Base-by-base conservation (phyloP, 768 basidiomycete species). In the Russula abietina region DNA sequence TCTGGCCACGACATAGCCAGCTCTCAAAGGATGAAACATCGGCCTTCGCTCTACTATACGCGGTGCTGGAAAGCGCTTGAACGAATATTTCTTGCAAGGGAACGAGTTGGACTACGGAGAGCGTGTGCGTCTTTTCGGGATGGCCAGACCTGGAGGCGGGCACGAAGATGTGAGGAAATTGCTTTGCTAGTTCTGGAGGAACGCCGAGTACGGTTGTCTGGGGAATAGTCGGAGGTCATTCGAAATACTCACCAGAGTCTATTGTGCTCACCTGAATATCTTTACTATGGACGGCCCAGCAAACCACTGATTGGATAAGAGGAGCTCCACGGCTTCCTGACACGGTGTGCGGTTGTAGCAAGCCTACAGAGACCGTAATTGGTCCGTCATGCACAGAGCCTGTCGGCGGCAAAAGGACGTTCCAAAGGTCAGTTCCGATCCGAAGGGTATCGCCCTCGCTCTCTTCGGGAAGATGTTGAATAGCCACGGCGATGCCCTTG, bases 221-320 rank as follows among this genome's bases (percentile, higher is more conserved):
- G 33, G 33, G 43, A 28, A 22, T 48, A 80, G 57, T 60, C 65
- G 12, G 55, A 19, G 43, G 57, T 11, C 30, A 54, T 17, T 39
- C n/a, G 51, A 22, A 3, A 11, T 30, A 36, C 36, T 17, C 12
- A 19, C 12, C 6, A 16, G 22, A 46, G 32, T 54, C n/a, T 19
- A 41, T 50, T 2, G n/a, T n/a, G 32, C 63, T 50, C 19, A 58
- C 26, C 68, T 75, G 63, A 41, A 84, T 83, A 68, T 73, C 70
- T n/a, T 76, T 71, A 69, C 74, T 72, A 32, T 43, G 58, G 39
- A 68, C 53, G 49, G 75, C 77, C 75, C 76, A 76, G 62, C 75
- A 79, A 6, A 60, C 70, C 57, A 78, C 55, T 30, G 63, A 61
- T 26, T 49, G 59, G 4, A 65, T 39, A 48, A 59, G 45, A 45